Conservation (phyloP, 345 rosid species). For the Carallia brachiata region DNA sequence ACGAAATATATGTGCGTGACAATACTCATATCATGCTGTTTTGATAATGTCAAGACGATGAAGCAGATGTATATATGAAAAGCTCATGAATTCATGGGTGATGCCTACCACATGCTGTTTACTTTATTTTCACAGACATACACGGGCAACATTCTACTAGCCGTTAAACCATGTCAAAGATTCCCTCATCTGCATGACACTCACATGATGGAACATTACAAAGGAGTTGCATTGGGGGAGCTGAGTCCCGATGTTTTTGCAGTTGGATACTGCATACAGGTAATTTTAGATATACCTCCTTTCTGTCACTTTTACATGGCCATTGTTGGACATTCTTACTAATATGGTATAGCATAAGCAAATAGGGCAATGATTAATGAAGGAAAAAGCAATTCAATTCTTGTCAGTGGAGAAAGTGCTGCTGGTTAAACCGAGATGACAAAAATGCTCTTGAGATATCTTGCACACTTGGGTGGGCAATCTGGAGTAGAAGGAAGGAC, state of each 20-base stretch:
- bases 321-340: slow-evolving; percentile 19
- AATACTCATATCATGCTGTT: slow-evolving; percentile 4
- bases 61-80: slow-evolving; percentile 2
- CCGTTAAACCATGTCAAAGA: slow-evolving; percentile 95
- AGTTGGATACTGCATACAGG: slow-evolving; percentile 96
- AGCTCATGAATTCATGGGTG: not conserved
- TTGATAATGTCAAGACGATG: slow-evolving; percentile 8
- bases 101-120: not conserved
- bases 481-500: slow-evolving; percentile 97
- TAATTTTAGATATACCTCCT: slow-evolving; percentile 15
- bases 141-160: slow-evolving; percentile 92
- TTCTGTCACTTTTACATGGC: not conserved
- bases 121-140: slow-evolving; percentile 56
- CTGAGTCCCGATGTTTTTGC: slow-evolving; percentile 96
- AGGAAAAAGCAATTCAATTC: slow-evolving; percentile 93
- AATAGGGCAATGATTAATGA: slow-evolving; percentile 91
- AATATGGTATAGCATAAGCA: slow-evolving; percentile 22
- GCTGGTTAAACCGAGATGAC: slow-evolving; percentile 99
- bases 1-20: slow-evolving; percentile 81
- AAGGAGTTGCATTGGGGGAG: slow-evolving; percentile 94
- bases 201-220: slow-evolving; percentile 97
- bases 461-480: slow-evolving; percentile 92
- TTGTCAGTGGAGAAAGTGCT: slow-evolving; percentile 98
- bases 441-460: slow-evolving; percentile 97
- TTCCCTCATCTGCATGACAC: slow-evolving; percentile 93